Base-by-base conservation (phyloP, 2,329 filamentous ascomycete species). In the Gaeumannomyces tritici region DNA sequence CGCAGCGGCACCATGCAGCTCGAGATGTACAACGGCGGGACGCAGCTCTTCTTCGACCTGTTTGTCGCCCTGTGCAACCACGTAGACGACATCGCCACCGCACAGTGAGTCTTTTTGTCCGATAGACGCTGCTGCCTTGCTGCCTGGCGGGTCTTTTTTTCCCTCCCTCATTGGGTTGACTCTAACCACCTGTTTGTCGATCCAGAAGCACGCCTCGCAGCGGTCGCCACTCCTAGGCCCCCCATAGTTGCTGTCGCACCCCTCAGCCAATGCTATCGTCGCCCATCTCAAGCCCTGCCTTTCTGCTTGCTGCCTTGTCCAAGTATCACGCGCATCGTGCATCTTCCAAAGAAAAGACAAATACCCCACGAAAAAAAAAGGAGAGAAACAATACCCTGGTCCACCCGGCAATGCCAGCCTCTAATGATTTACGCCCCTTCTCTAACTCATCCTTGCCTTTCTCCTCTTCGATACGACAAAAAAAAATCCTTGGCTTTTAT, bases 1-100 rank as follows among this genome's bases (percentile, higher is more conserved):
- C 83, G 91, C 62, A 96, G 91, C 75, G 91, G 92, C 62, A 96
- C 92, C 4, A 96, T 96, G 92, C 93, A 96, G 76, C 85, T 90
- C 68, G 92, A 96, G 78, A 96, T 97, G 92, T 89, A 89, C 73
- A 85, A 86, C 65, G 93, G 93, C 31, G 91, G 91, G 62, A 89
- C 80, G 1, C 83, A 89, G 70, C 80, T 96, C 64, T 96, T 96
- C 79, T 97, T 96, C 72, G 93, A 96, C 72, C 80, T 96, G 57
- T 97, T 96, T 73, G 93, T 96, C 60, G 91, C 93, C 24, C 85
- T 96, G 76, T 92, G 90, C 76, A 96, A 96, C 73, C 91, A 96
- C 72, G 89, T 96, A 71, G 90, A 86, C 73, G 89, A 88, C 69
- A 82, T 87, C 65, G 81, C 83, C 5, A 80, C 78, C 62, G 76